Percentiles rank a stretch among this genome's conserved stretches.
These are phyloP conservation scores for Lyophyllum atratum DNA, from an alignment of 768 basidiomycete genomes.

Conservation along the genomic window DNA sequence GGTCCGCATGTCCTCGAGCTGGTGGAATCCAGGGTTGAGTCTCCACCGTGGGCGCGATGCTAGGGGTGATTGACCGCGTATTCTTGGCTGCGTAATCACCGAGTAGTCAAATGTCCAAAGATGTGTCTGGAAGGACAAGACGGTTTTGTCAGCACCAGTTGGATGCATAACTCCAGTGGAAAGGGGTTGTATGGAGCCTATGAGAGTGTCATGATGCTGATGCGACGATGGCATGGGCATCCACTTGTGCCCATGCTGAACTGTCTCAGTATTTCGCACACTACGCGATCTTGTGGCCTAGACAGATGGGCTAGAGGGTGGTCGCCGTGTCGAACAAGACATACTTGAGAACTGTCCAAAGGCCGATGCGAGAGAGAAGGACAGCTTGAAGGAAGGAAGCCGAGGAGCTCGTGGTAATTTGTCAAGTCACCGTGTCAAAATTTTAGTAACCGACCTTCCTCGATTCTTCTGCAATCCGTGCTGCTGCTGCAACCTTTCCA, in stretches of 20 bases:
- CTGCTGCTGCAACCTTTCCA: not conserved
- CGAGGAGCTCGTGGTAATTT: slow-evolving; percentile 14
- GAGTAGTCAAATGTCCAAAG: not conserved
- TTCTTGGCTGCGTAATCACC: not conserved
- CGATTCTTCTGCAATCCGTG: not conserved
- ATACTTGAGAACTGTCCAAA: not conserved
- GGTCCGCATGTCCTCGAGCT: not conserved
- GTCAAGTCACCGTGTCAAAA: slow-evolving; percentile 17
- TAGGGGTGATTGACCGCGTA: not conserved
- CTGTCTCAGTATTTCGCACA: not conserved
- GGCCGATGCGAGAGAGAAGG: not conserved
- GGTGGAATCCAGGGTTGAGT: not conserved
- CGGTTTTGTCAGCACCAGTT: not conserved
- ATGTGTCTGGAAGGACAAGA: too few species aligned
- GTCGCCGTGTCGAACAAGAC: not conserved
- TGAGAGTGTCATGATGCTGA: not conserved
- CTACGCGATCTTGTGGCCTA: not conserved
- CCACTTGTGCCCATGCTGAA: not conserved
- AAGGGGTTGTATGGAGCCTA: too few species aligned
- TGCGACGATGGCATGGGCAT: not conserved
- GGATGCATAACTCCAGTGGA: not conserved
- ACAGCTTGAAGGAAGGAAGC: not conserved
- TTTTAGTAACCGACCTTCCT: slow-evolving; percentile 16
- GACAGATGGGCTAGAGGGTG: not conserved
- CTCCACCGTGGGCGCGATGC: not conserved